These are phyloP conservation scores for Cutaneotrichosporon sp. DNA, from an alignment of 1,284 basidiomycete species.

Conservation along the genomic window DNA sequence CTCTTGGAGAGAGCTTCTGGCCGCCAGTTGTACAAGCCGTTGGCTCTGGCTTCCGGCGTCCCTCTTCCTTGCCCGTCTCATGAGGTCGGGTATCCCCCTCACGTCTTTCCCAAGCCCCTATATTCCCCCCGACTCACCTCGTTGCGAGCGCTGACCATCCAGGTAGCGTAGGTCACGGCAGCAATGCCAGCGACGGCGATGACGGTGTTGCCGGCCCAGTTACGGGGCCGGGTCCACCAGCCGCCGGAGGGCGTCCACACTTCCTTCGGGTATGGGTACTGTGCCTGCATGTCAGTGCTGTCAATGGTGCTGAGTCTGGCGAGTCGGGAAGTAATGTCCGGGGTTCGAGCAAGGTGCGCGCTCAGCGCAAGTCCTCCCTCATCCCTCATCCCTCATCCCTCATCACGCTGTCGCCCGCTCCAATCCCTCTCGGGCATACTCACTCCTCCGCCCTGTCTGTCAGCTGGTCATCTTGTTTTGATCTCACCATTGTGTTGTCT, in stretches of 20 bases:
- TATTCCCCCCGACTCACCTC: slow-evolving; percentile 52
- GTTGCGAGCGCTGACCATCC: slow-evolving; percentile 56
- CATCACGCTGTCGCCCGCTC: background rate
- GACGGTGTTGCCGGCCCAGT: slow-evolving; percentile 59
- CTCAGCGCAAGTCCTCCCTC: background rate
- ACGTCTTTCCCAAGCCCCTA: background rate
- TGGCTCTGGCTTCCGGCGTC: too few species aligned
- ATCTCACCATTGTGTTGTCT: slow-evolving; percentile 13
- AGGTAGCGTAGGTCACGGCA: slow-evolving; percentile 55
- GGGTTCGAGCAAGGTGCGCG: background rate
- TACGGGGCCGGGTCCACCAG: slow-evolving; percentile 60
- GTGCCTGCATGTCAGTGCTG: slow-evolving; percentile 39
- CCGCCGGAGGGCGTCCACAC: slow-evolving; percentile 60
- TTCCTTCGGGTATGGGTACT: slow-evolving; percentile 61
- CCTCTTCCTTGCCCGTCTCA: too few species aligned
- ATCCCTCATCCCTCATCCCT: background rate
- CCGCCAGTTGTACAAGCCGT: too few species aligned
- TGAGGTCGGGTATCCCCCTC: background rate
- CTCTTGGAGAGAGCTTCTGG: too few species aligned
- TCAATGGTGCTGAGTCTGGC: background rate
- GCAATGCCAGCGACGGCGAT: slow-evolving; percentile 55
- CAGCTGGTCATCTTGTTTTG: background rate
- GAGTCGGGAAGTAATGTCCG: background rate
- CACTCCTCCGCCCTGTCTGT: slow-evolving; percentile 28
- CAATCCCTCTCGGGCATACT: slow-evolving; percentile 7